Evolutionary conservation across 495 filamentous ascomycete genomes (phyloP).

Genomic region (Corynascus novoguineensis): DNA sequence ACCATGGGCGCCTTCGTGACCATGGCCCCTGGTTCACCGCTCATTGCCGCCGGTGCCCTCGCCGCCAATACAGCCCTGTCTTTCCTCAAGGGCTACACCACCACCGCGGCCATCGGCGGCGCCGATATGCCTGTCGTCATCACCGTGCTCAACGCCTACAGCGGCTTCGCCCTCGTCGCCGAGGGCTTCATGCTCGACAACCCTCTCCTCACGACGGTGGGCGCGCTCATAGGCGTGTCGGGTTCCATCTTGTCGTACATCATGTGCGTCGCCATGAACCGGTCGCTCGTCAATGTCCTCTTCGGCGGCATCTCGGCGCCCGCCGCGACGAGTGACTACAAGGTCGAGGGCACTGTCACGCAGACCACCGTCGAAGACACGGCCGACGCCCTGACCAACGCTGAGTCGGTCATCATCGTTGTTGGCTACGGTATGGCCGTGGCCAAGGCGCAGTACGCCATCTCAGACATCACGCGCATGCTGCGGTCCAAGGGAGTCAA

Average conservation of each 20-base stretch:
- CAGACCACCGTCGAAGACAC: slow-evolving; percentile 71
- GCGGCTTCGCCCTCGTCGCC: slow-evolving; percentile 74
- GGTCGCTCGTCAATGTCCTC: slow-evolving; percentile 71
- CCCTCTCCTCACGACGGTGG: slow-evolving; percentile 69
- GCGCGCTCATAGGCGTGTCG: slow-evolving; percentile 72
- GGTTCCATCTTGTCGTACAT: slow-evolving; percentile 81
- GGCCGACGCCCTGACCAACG: slow-evolving; percentile 60
- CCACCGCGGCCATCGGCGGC: slow-evolving; percentile 76
- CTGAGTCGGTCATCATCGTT: slow-evolving; percentile 74
- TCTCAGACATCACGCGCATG: slow-evolving; percentile 68
- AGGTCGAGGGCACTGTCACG: slow-evolving; percentile 68
- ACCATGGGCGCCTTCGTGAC: slow-evolving; percentile 76
- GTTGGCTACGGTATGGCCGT: slow-evolving; percentile 87
- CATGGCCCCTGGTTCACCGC: slow-evolving; percentile 65
- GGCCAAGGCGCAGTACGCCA: slow-evolving; percentile 80
- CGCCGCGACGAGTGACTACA: slow-evolving; percentile 50
- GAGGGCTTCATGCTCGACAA: slow-evolving; percentile 87
- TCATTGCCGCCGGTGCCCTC: slow-evolving; percentile 66
- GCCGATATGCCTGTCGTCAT: slow-evolving; percentile 86
- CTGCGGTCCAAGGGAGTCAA: slow-evolving; percentile 64
- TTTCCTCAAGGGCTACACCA: slow-evolving; percentile 77
- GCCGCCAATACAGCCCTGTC: slow-evolving; percentile 67
- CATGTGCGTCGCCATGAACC: slow-evolving; percentile 78
- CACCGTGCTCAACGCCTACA: slow-evolving; percentile 79
- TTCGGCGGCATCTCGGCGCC: slow-evolving; percentile 70